phyloP scores from a whole-genome alignment of 2,329 filamentous ascomycete genomes.

The Biscogniauxia marginata region DNA sequence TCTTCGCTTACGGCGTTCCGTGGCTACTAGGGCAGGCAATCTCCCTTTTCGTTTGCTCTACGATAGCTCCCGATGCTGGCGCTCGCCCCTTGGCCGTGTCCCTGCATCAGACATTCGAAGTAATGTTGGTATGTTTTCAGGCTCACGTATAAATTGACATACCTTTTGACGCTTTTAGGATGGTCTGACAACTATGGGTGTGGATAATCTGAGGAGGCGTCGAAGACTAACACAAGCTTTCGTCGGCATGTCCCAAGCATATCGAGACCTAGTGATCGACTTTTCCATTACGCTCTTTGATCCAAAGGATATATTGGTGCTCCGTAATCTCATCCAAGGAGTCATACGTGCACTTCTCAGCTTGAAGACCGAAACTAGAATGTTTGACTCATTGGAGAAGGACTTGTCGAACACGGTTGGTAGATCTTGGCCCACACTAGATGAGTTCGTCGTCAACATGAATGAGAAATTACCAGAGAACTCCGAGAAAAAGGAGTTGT shows the following conservation, averaged over 20 bases:
- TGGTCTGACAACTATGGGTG: constrained; percentile 38
- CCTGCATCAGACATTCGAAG: constrained; percentile 45
- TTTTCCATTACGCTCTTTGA: constrained; percentile 54
- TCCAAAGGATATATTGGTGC: constrained; percentile 46
- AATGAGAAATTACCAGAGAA: constrained; percentile 21
- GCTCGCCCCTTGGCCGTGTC: constrained; percentile 49
- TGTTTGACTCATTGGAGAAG: constrained; percentile 38
- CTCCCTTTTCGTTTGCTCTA: constrained; percentile 46
- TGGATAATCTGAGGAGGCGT: constrained; percentile 36
- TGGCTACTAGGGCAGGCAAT: constrained; percentile 57
- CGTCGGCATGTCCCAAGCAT: constrained; percentile 54
- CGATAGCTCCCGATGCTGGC: constrained; percentile 55
- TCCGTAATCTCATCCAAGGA: constrained; percentile 55
- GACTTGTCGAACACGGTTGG: background rate
- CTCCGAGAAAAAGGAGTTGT: constrained; percentile 25
- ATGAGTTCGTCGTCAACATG: constrained; percentile 37
- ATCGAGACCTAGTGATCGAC: constrained; percentile 56
- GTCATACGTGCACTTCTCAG: constrained; percentile 54
- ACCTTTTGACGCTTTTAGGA: constrained; percentile 27
- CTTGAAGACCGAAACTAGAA: constrained; percentile 46
- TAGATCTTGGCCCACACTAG: constrained; percentile 1
- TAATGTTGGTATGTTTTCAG: constrained; percentile 41
- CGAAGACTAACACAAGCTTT: constrained; percentile 50
- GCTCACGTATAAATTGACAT: background rate
- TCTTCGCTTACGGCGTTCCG: constrained; percentile 53